Conservation (phyloP, 2,329 filamentous ascomycete genomes). For the Xylariomycetidae sp. region DNA sequence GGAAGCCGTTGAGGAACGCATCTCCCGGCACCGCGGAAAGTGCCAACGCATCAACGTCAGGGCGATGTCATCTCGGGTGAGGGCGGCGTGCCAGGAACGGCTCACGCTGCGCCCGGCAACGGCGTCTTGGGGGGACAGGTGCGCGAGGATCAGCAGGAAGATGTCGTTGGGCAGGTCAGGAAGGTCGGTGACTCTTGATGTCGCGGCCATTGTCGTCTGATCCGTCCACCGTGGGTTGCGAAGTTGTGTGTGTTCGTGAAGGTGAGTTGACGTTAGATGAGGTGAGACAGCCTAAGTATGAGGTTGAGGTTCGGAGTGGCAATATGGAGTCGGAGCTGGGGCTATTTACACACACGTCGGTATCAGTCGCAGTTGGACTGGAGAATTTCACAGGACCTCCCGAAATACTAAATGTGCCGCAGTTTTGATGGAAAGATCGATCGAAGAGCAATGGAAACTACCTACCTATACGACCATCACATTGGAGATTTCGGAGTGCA, state of each 20-base stretch:
- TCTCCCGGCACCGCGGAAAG: slow-evolving; percentile 49
- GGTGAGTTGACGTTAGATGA: too few relatives aligned
- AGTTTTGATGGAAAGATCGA: too few relatives aligned
- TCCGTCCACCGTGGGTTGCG: not conserved
- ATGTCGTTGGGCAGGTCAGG: slow-evolving; percentile 50
- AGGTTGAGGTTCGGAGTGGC: too few relatives aligned
- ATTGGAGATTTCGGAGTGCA: too few relatives aligned
- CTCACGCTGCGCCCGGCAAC: slow-evolving; percentile 48
- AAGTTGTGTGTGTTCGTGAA: not conserved
- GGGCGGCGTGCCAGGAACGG: slow-evolving; percentile 40
- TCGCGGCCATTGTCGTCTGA: not conserved
- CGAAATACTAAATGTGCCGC: too few relatives aligned
- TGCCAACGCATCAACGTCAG: slow-evolving; percentile 41
- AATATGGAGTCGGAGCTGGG: too few relatives aligned
- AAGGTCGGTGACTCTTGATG: slow-evolving; percentile 25
- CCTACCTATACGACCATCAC: too few relatives aligned
- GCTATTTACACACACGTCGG: too few relatives aligned
- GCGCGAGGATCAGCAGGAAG: slow-evolving; percentile 46
- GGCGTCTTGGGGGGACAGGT: slow-evolving; percentile 44
- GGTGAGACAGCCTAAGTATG: too few relatives aligned
- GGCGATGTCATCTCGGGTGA: slow-evolving; percentile 41
- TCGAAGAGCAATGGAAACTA: too few relatives aligned
- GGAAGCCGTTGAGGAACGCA: slow-evolving; percentile 25
- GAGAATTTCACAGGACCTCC: too few relatives aligned
- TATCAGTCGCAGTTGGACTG: too few relatives aligned